A percentile compares a stretch with the other conserved stretches of the same genome.
Conservation (phyloP, 2,329 filamentous ascomycete genomes). For the Hymenoscyphus albidus region DNA sequence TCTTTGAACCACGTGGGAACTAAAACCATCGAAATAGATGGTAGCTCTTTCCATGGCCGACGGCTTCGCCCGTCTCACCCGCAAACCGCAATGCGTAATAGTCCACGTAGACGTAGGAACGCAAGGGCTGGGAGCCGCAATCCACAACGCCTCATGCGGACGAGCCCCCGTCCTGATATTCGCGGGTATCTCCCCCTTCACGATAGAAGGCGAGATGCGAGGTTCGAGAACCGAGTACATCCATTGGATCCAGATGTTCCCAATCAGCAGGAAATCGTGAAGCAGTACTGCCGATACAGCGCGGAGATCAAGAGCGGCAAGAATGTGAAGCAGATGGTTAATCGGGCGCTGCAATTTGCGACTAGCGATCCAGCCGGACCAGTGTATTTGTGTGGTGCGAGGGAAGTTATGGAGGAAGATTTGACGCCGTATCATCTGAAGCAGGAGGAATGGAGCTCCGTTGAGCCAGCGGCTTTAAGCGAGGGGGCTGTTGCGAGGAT, state of each 20-base stretch:
- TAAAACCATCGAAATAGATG: constrained; percentile 46
- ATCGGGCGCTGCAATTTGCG: constrained; percentile 67
- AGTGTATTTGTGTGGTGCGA: constrained; percentile 62
- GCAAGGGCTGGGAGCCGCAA: constrained; percentile 60
- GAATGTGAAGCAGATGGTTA: constrained; percentile 74
- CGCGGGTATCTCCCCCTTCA: constrained; percentile 69
- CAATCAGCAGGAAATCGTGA: constrained; percentile 69
- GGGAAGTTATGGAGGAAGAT: constrained; percentile 70
- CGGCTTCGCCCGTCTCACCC: constrained; percentile 64
- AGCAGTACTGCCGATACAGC: constrained; percentile 68
- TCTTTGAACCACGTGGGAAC: constrained; percentile 8
- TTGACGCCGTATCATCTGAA: constrained; percentile 57
- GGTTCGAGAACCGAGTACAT: constrained; percentile 72
- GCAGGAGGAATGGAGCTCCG: constrained; percentile 56
- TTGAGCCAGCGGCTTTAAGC: constrained; percentile 55
- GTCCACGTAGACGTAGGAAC: constrained; percentile 70
- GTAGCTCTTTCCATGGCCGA: constrained; percentile 74
- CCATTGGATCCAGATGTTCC: constrained; percentile 77
- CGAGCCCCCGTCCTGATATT: constrained; percentile 69
- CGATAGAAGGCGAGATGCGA: constrained; percentile 66
- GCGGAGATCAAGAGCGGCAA: constrained; percentile 68
- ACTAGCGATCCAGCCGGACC: constrained; percentile 65
- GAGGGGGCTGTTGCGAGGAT: constrained; percentile 53
- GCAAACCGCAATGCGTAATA: constrained; percentile 66
- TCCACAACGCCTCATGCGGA: constrained; percentile 70